Base-by-base conservation (phyloP, 1,284 basidiomycete genomes). In the Ceratobasidium sp. region DNA sequence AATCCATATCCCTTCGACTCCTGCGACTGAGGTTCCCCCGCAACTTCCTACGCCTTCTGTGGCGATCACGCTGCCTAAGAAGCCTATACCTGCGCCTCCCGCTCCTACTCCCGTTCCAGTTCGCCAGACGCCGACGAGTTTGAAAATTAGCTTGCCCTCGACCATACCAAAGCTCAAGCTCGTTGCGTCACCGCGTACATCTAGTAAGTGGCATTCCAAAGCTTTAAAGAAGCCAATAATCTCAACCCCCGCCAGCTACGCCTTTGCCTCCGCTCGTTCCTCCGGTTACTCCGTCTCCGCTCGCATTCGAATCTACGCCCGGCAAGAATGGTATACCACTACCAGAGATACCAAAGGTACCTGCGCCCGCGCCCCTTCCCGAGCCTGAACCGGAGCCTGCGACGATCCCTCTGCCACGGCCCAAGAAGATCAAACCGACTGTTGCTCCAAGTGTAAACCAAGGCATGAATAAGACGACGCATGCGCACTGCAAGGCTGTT, bases 1-100 rank as follows among this genome's bases (percentile, higher is more conserved):
- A 54, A 94, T 98, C 77, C 93, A 94, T 70, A 88, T 62, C 40
- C 59, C 59, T 17, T 90, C 91, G 26, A 95, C 94, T 0, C 94
- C 95, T 12, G 87, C 92, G 0, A 81, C 84, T 4, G 94, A 96
- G 61, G 42, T 69, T 42, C 65, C 78, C 9, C 68, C 75, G 61
- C 65, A 73, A 5, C 61, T 75, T 5, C 64, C 57, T 33, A 70
- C 65, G 6, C 48, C 65, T 56, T 40, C 77, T 17, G 80, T 73
- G 40, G 44, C 50, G 7, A 46, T 38, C 44, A 38, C 44, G 10
- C 38, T 69, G 26, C 77, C 77, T 13, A 80, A 75, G 57, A 75
- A 66, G 23, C 62, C 46, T 28, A 6, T 75, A 9, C 73, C 73
- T 15, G 61, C 48, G 15, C n/a, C n/a, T n/a, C n/a, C n/a, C n/a